Evolutionary conservation across 257 asterid species (phyloP).

Genomic region (Nicotiana obtusifolia): DNA sequence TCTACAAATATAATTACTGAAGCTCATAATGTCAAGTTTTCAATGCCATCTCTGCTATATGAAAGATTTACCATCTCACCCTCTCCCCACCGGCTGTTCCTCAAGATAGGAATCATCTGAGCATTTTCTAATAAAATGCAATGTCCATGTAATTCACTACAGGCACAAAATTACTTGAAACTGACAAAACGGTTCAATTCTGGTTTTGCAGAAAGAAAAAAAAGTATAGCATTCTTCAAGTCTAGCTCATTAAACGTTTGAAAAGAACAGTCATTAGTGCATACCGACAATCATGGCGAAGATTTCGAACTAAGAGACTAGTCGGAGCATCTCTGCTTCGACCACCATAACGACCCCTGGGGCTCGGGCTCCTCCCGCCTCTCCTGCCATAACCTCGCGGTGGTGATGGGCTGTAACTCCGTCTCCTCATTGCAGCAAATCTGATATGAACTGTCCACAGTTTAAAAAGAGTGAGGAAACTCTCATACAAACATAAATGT

Average conservation of each 20-base stretch:
- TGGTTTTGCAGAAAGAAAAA: not conserved
- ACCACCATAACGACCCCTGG: constrained; percentile 55
- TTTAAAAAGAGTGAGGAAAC: not conserved
- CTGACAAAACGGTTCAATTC: no score
- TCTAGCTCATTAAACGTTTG: not conserved
- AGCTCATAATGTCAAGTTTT: no score
- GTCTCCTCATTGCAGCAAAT: constrained; percentile 54
- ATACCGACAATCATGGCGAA: constrained; percentile 88
- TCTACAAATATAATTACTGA: not conserved
- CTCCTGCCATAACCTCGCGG: constrained; percentile 90
- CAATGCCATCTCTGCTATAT: not conserved
- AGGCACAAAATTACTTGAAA: not conserved
- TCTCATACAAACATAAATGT: not conserved
- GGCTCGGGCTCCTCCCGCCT: constrained; percentile 65
- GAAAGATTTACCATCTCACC: not conserved
- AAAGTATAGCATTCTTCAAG: not conserved
- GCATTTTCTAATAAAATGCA: not conserved
- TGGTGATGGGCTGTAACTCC: constrained; percentile 93
- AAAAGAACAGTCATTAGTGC: not conserved
- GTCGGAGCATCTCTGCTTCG: constrained; percentile 67
- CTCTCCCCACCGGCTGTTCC: no score
- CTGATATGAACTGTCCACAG: not conserved
- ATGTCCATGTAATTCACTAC: not conserved
- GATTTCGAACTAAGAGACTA: constrained; percentile 88
- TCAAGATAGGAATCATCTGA: not conserved